Evolutionary conservation across 2,329 filamentous ascomycete genomes (phyloP).

Genomic region (Sphaerulina populicola): DNA sequence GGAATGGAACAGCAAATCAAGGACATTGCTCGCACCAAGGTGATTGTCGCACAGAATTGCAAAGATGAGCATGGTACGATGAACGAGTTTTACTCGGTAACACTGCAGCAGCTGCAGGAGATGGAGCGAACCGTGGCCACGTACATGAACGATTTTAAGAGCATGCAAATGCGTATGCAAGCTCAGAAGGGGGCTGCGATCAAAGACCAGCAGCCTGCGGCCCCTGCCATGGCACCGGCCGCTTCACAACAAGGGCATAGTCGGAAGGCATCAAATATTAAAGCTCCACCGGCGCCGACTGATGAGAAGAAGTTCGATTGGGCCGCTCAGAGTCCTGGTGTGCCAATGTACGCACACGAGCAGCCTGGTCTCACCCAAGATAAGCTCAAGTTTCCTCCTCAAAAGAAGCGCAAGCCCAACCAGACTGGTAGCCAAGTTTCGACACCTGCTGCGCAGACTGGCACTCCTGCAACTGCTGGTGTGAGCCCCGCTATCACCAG

Average conservation of each 20-base stretch:
- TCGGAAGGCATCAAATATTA: slow-evolving; percentile 24
- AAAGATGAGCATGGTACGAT: slow-evolving; percentile 22
- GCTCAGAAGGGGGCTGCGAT: slow-evolving; percentile 14
- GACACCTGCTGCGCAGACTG: slow-evolving; percentile 32
- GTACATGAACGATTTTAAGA: slow-evolving; percentile 27
- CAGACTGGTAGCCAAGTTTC: slow-evolving; percentile 34
- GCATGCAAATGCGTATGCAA: slow-evolving; percentile 14
- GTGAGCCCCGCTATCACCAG: slow-evolving; percentile 34
- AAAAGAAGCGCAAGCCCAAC: slow-evolving; percentile 48
- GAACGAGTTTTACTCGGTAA: slow-evolving; percentile 27
- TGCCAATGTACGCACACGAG: slow-evolving; percentile 47
- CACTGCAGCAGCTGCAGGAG: slow-evolving; percentile 21
- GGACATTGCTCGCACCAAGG: slow-evolving; percentile 23
- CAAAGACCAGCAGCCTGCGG: slow-evolving; percentile 14
- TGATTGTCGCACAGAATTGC: slow-evolving; percentile 26
- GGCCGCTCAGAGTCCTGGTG: slow-evolving; percentile 39
- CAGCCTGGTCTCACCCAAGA: slow-evolving; percentile 47
- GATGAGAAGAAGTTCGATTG: slow-evolving; percentile 32
- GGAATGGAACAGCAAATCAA: slow-evolving; percentile 21
- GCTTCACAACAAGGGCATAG: slow-evolving; percentile 21
- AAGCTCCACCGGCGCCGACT: slow-evolving; percentile 29
- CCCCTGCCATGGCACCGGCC: slow-evolving; percentile 17
- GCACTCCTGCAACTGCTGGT: slow-evolving; percentile 32
- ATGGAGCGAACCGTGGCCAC: slow-evolving; percentile 19
- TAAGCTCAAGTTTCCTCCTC: slow-evolving; percentile 50